Percentiles rank a stretch among this genome's conserved stretches.
phyloP scores from a whole-genome alignment of 768 basidiomycete genomes.

The Xerocomellus amylosporus region DNA sequence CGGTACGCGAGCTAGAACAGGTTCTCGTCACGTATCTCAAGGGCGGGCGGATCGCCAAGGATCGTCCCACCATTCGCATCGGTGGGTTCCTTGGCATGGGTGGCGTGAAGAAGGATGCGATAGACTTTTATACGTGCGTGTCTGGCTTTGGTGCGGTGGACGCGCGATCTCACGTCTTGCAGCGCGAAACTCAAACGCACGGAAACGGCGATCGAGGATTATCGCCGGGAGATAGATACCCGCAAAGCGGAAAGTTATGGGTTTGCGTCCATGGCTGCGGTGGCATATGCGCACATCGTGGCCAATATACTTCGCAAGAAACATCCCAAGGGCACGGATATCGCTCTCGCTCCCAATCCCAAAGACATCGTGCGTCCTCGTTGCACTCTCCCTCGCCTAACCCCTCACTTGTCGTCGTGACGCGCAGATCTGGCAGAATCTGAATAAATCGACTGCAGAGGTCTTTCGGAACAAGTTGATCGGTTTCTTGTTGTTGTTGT shows the following conservation, averaged over 20 bases:
- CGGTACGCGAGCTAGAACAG: constrained; percentile 90
- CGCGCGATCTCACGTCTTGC: constrained; percentile 6
- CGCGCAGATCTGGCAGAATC: constrained; percentile 82
- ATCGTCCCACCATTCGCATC: constrained; percentile 75
- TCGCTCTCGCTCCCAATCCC: constrained; percentile 81
- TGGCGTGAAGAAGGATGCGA: constrained; percentile 84
- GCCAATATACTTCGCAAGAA: constrained; percentile 68
- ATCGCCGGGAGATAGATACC: constrained; percentile 66
- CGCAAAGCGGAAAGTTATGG: constrained; percentile 87
- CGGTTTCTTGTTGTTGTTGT: constrained; percentile 75
- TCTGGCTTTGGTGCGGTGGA: background rate
- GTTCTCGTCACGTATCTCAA: constrained; percentile 90
- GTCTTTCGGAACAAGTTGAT: constrained; percentile 62
- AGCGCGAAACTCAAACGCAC: constrained; percentile 54
- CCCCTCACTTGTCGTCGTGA: background rate
- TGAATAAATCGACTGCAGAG: constrained; percentile 69
- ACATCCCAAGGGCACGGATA: constrained; percentile 66
- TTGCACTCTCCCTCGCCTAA: background rate
- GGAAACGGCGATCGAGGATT: constrained; percentile 70
- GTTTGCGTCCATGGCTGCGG: constrained; percentile 86
- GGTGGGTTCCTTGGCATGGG: constrained; percentile 84
- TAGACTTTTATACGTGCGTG: constrained; percentile 87
- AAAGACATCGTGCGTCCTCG: constrained; percentile 69
- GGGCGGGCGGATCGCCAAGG: constrained; percentile 71
- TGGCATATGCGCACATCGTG: constrained; percentile 85